Percentiles rank a stretch among this genome's conserved stretches.
Evolutionary conservation across 768 basidiomycete species (phyloP).

Genomic region (Xerocomus potaroensis): DNA sequence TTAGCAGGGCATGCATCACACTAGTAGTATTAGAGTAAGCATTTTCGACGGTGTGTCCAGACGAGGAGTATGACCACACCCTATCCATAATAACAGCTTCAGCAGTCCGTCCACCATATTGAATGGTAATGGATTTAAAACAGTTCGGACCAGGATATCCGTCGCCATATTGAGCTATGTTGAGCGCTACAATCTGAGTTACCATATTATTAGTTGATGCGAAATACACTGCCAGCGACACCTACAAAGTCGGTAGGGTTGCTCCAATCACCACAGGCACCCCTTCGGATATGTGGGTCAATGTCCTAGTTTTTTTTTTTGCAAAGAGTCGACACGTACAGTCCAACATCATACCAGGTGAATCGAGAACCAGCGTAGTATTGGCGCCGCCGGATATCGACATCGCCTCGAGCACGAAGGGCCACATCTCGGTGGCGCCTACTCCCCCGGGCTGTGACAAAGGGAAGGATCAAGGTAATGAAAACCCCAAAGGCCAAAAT

Average conservation of each 20-base stretch:
- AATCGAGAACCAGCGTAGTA: conserved; percentile 36
- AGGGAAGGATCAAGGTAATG: conserved; percentile 32
- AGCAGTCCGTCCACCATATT: conserved; percentile 55
- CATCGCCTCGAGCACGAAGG: conserved; percentile 40
- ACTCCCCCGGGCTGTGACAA: conserved; percentile 33
- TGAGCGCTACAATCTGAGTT: conserved; percentile 51
- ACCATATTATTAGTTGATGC: conserved; percentile 1
- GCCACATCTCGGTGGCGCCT: conserved; percentile 47
- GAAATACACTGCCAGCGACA: conserved; percentile 1
- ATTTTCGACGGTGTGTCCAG: background rate
- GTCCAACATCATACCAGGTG: conserved; percentile 55
- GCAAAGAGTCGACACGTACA: conserved; percentile 32
- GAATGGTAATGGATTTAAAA: conserved; percentile 56
- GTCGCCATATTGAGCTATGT: conserved; percentile 48
- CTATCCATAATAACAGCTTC: conserved; percentile 58
- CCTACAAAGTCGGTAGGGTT: conserved; percentile 41
- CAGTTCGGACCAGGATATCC: conserved; percentile 67
- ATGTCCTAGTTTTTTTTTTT: background rate
- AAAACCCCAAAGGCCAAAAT: conserved; percentile 30
- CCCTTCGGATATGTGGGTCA: conserved; percentile 33
- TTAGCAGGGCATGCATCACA: conserved; percentile 66
- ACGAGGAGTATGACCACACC: conserved; percentile 34
- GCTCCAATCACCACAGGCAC: conserved; percentile 50
- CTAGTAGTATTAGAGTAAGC: conserved; percentile 26
- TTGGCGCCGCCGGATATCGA: conserved; percentile 38